These are phyloP conservation scores for Rhodotorula taiwanensis DNA, from an alignment of 768 basidiomycete species.

Conservation along the genomic window DNA sequence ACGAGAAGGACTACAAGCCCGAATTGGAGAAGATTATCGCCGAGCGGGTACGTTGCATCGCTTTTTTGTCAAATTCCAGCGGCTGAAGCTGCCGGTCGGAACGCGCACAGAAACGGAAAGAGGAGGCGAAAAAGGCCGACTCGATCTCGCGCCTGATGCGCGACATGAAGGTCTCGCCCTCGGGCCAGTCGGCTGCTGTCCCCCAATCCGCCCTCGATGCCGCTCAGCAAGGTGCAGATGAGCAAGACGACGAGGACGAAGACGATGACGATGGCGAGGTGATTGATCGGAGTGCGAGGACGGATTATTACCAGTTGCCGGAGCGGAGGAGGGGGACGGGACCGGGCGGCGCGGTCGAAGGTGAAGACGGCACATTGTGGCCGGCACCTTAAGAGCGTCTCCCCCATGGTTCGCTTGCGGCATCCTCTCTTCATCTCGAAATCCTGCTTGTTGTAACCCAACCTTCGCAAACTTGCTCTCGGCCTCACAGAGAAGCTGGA, in stretches of 20 bases:
- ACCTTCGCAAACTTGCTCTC: no score
- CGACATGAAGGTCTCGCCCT: constrained; percentile 57
- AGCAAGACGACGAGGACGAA: constrained; percentile 27
- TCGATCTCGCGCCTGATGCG: constrained; percentile 69
- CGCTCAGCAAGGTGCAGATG: background rate
- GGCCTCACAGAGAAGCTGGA: background rate
- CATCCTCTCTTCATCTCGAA: background rate
- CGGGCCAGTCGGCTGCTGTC: background rate
- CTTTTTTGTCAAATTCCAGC: background rate
- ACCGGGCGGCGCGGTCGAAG: background rate
- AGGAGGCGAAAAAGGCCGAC: constrained; percentile 64
- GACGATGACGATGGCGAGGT: constrained; percentile 35
- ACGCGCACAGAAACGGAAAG: constrained; percentile 50
- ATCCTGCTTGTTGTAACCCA: constrained; percentile 1
- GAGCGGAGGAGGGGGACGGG: constrained; percentile 13
- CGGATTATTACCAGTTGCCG: constrained; percentile 32
- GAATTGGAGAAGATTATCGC: constrained; percentile 64
- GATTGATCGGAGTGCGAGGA: constrained; percentile 33
- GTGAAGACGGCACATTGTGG: constrained; percentile 31
- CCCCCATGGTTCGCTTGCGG: background rate
- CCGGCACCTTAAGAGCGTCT: constrained; percentile 14
- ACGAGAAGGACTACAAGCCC: constrained; percentile 88
- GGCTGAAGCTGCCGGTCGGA: no score
- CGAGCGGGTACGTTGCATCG: constrained; percentile 36
- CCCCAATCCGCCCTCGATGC: constrained; percentile 18